Evolutionary conservation across 305 asterid species (phyloP).

Genomic region (Nicotiana rustica): DNA sequence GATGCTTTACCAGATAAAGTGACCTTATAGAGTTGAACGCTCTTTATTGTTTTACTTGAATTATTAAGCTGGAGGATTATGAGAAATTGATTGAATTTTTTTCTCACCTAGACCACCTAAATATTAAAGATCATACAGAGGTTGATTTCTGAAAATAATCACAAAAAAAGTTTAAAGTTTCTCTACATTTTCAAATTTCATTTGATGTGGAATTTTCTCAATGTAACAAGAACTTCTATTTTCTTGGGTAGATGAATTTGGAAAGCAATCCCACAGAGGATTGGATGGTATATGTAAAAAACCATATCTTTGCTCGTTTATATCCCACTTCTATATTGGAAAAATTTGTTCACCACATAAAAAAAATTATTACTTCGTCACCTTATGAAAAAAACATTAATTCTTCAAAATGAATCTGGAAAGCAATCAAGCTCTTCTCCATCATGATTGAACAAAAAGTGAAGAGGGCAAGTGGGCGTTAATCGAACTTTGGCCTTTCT

Average conservation of each 20-base stretch:
- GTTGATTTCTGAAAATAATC: not conserved
- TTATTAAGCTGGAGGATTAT: not conserved
- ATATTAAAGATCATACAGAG: not conserved
- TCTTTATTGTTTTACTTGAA: slow-evolving; percentile 8
- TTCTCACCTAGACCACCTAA: not conserved
- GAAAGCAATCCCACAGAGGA: not conserved
- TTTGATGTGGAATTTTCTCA: not conserved
- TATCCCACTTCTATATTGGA: not conserved
- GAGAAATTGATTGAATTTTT: not conserved
- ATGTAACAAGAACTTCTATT: not conserved
- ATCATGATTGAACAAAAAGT: not conserved
- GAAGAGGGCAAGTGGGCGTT: not conserved
- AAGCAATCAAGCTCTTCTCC: not conserved
- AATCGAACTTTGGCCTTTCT: not conserved
- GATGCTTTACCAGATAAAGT: not conserved
- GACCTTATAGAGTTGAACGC: not conserved
- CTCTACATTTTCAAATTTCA: not conserved
- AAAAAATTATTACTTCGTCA: no score
- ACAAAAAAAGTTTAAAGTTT: not conserved
- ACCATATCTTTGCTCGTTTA: not conserved
- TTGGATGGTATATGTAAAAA: not conserved
- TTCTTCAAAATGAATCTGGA: not conserved
- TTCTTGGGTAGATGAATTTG: not conserved
- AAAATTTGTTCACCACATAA: not conserved
- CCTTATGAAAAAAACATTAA: no score